Base-by-base conservation (phyloP, 352 stramenopile genomes). In the Phytophthora podocarpi region DNA sequence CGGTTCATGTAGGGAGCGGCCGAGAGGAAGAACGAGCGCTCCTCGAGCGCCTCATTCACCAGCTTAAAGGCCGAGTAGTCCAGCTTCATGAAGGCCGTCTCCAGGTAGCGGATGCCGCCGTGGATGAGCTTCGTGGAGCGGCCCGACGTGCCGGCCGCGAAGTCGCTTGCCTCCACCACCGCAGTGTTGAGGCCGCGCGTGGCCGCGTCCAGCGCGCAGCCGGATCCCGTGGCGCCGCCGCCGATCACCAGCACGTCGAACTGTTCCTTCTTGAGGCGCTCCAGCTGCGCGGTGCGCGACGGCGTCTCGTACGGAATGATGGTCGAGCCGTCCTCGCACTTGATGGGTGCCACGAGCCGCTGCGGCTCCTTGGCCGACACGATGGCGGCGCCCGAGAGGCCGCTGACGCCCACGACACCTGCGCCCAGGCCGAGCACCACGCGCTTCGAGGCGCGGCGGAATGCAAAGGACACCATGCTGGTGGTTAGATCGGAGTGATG, bases 91-190 rank as follows among this genome's bases (percentile, higher is more conserved):
- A 98, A 97, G 13, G 95, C 93, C n/a, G 93, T 95, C 70, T 98
- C 93, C 28, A 98, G 72, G 74, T 98, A 98, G 5, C 95, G 89
- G 56, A 98, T 97, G 53, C 95, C 95, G 41, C 95, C 95, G 76
- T 98, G 95, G 63, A 98, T 98, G 36, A 98, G 89, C 79, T 98
- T 98, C 40, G 95, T 98, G 23, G 90, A 98, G 58, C 95, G 80
- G 11, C 90, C 89, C 0, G 91, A 98, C 21, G 95, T 98, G 54
- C 95, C 95, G 0, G 91, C 85, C 16, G 84, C 90, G 70, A 98
- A 98, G 74, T 98, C 95, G 49, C 86, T 81, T 23, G 85, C 85
- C 50, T 98, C 95, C 11, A 98, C 87, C 10, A 98, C 80, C 5
- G 93, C 95, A 32, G 93, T 96, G 65, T 96, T 97, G 34, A 98